Evolutionary conservation across 805 yeast species (phyloP).

Genomic region (Clavispora phyllophila): DNA sequence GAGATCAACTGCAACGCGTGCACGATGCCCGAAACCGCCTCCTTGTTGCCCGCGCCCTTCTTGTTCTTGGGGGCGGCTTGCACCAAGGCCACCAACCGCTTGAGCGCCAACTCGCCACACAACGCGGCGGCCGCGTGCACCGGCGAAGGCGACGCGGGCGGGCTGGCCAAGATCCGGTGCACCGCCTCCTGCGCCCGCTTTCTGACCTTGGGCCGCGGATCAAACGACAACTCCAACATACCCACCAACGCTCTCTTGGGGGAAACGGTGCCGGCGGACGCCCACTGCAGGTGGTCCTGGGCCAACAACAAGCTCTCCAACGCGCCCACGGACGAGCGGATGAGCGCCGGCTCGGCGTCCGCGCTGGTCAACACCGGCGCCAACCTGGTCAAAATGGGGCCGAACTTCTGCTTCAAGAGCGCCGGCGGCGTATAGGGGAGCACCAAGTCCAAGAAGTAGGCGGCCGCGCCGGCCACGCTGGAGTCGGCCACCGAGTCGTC

Average conservation of each 20-base stretch:
- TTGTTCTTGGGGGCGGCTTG: slow-evolving; percentile 28
- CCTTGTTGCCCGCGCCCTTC: slow-evolving; percentile 39
- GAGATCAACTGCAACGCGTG: slow-evolving; percentile 76
- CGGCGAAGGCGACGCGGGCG: slow-evolving; percentile 73
- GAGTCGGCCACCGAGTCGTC: slow-evolving; percentile 51
- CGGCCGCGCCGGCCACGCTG: slow-evolving; percentile 65
- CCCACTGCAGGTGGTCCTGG: slow-evolving; percentile 81
- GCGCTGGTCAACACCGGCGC: slow-evolving; percentile 74
- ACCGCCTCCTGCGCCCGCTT: slow-evolving; percentile 92
- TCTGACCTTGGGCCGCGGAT: slow-evolving; percentile 91
- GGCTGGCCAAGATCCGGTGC: slow-evolving; percentile 52
- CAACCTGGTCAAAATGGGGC: slow-evolving; percentile 69
- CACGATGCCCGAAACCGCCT: slow-evolving; percentile 53
- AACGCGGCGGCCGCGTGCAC: slow-evolving; percentile 72
- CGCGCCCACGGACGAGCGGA: slow-evolving; percentile 81
- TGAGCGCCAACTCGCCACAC: slow-evolving; percentile 65
- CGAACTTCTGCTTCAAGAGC: slow-evolving; percentile 67
- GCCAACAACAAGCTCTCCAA: slow-evolving; percentile 73
- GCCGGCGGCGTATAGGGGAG: slow-evolving; percentile 68
- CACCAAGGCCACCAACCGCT: slow-evolving; percentile 45
- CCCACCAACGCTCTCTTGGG: slow-evolving; percentile 82
- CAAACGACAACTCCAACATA: slow-evolving; percentile 70
- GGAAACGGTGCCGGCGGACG: slow-evolving; percentile 48
- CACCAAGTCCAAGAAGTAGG: slow-evolving; percentile 76
- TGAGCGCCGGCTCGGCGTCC: slow-evolving; percentile 71